Conservation (phyloP, 345 rosid species). For the Citrus unshiu region DNA sequence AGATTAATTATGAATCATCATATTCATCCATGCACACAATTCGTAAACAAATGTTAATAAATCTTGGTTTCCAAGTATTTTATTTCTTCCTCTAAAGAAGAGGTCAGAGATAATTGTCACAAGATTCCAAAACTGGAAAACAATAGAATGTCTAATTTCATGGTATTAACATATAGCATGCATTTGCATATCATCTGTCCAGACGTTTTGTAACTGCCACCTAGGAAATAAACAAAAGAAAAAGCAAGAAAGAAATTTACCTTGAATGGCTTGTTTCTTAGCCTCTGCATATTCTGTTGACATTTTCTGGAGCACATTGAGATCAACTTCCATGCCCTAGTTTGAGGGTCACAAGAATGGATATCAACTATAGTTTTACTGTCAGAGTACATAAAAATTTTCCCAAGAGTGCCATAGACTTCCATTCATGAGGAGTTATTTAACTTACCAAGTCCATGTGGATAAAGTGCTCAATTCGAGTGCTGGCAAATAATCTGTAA, state of each 20-base stretch:
- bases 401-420: neutral
- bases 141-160: neutral
- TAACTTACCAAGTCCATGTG: slow-evolving; percentile 76
- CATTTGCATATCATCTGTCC: neutral
- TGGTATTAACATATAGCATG: neutral
- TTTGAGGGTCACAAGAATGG: neutral
- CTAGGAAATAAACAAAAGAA: neutral
- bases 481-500: slow-evolving; percentile 50
- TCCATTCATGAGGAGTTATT: neutral
- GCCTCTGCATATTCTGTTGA: slow-evolving; percentile 59
- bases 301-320: slow-evolving; percentile 41
- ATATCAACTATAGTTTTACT: neutral
- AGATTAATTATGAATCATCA: no score
- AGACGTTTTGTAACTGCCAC: neutral
- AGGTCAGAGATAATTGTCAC: neutral
- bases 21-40: neutral
- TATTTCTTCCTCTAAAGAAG: neutral
- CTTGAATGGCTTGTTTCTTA: slow-evolving; percentile 63
- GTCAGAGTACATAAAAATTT: neutral
- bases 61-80: neutral
- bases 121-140: neutral
- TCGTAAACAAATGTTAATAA: neutral
- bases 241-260: slow-evolving; percentile 28
- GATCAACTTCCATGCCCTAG: slow-evolving; percentile 60
- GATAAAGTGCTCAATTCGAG: slow-evolving; percentile 56